These are phyloP conservation scores for Oxytropis ochrocephala DNA, from an alignment of 306 rosid species.

Conservation along the genomic window DNA sequence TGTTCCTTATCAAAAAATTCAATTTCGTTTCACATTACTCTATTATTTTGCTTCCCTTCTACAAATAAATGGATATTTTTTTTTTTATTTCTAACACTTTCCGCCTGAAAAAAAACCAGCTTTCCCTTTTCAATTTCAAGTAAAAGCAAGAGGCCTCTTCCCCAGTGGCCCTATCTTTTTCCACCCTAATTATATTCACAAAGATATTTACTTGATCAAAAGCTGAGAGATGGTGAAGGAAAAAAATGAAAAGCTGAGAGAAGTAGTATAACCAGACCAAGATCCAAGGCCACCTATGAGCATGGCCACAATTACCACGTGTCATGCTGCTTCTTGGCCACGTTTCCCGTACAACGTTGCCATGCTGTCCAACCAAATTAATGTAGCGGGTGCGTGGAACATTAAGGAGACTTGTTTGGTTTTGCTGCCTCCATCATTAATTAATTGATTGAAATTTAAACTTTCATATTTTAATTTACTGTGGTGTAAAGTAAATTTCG, in stretches of 20 bases:
- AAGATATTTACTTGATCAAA: conserved; percentile 33
- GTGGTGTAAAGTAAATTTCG: too few species aligned
- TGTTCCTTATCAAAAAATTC: conserved; percentile 12
- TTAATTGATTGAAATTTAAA: background rate
- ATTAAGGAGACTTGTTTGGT: background rate
- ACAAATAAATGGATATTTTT: background rate
- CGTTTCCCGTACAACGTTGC: conserved; percentile 32
- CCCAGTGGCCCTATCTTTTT: background rate
- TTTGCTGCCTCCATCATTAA: conserved; percentile 6
- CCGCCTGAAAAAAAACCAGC: conserved; percentile 3
- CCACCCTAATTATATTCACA: background rate
- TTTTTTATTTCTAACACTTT: background rate
- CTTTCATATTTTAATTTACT: conserved; percentile 6
- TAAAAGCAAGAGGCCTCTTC: background rate
- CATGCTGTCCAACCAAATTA: conserved; percentile 37
- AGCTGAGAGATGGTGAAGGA: conserved; percentile 12
- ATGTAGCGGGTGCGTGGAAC: conserved; percentile 42
- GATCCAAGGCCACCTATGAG: conserved; percentile 40
- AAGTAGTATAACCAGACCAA: conserved; percentile 31
- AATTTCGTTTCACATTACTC: background rate
- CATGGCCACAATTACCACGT: conserved; percentile 18
- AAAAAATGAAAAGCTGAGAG: conserved; percentile 26
- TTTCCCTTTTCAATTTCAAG: conserved; percentile 17
- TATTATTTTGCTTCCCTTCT: background rate
- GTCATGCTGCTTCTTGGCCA: conserved; percentile 21